These are phyloP conservation scores for Trichoderma pleuroti DNA, from an alignment of 2,329 filamentous ascomycete species.

Conservation along the genomic window DNA sequence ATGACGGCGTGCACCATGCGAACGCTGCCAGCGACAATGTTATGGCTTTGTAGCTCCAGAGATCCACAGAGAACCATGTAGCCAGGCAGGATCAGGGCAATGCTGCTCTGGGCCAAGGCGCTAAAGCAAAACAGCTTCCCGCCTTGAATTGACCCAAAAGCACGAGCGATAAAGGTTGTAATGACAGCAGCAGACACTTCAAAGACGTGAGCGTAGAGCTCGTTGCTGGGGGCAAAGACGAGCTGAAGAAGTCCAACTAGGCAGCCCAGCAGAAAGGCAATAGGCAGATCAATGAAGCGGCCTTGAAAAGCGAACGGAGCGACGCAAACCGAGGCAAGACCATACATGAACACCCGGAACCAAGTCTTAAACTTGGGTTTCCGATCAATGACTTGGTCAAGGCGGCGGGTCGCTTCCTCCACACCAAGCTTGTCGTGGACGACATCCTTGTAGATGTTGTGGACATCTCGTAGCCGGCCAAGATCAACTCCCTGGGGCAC, in stretches of 20 bases:
- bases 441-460: slow-evolving; percentile 79
- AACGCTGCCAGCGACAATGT: slow-evolving; percentile 68
- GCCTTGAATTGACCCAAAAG: slow-evolving; percentile 60
- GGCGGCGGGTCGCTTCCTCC: slow-evolving; percentile 61
- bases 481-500: slow-evolving; percentile 67
- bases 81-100: slow-evolving; percentile 70
- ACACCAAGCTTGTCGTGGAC: slow-evolving; percentile 72
- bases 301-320: slow-evolving; percentile 78
- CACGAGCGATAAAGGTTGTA: slow-evolving; percentile 66
- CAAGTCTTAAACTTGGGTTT: slow-evolving; percentile 48
- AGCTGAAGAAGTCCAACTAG: slow-evolving; percentile 73
- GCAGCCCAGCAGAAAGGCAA: slow-evolving; percentile 72
- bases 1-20: slow-evolving; percentile 74
- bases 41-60: slow-evolving; percentile 67
- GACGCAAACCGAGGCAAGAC: slow-evolving; percentile 70
- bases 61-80: slow-evolving; percentile 45
- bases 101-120: slow-evolving; percentile 67
- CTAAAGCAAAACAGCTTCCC: slow-evolving; percentile 67
- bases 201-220: slow-evolving; percentile 59
- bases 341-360: slow-evolving; percentile 64
- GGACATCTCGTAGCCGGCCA: slow-evolving; percentile 68
- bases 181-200: slow-evolving; percentile 57
- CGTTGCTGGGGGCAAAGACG: slow-evolving; percentile 68
- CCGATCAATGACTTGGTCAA: slow-evolving; percentile 53
- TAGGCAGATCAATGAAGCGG: slow-evolving; percentile 71